Conservation (phyloP, 257 asterid genomes). For the Ajuga chamaepitys region DNA sequence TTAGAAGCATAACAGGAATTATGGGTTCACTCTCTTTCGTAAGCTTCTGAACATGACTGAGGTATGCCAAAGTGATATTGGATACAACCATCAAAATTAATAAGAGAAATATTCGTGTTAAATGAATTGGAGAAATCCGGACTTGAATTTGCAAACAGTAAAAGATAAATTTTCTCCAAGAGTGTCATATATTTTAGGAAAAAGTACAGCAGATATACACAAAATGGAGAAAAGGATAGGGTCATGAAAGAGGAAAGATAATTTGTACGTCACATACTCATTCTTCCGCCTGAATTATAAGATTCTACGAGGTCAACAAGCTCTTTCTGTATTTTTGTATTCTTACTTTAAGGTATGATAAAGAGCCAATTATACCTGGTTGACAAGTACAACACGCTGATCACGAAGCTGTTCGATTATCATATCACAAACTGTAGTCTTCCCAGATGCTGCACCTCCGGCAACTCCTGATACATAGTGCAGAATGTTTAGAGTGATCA, state of each 20-base stretch:
- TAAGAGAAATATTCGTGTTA: not conserved
- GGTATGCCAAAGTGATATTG: not conserved
- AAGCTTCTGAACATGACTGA: not conserved
- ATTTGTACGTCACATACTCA: not conserved
- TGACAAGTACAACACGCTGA: slow-evolving; percentile 98
- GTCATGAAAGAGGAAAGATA: not conserved
- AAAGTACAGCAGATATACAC: not conserved
- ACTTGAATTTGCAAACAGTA: not conserved
- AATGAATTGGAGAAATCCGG: not conserved
- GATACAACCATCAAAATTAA: not conserved
- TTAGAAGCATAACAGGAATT: not conserved
- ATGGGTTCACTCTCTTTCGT: not conserved
- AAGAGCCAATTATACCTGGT: slow-evolving; percentile 50
- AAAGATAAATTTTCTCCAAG: not conserved
- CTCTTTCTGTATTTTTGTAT: not conserved
- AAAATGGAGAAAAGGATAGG: not conserved
- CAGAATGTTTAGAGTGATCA: slow-evolving; percentile 11
- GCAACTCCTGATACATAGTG: slow-evolving; percentile 65
- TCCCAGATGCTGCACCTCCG: slow-evolving; percentile 99
- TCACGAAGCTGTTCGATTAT: slow-evolving; percentile 93
- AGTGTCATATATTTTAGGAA: not conserved
- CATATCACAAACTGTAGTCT: slow-evolving; percentile 97
- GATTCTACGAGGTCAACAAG: not conserved
- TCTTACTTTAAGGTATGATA: not conserved
- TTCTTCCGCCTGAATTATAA: slow-evolving; percentile 1